Percentiles rank a stretch among this genome's conserved stretches.
Evolutionary conservation across 1,139 yeast species (phyloP).

Genomic region (Lodderomyces pseudojiufengensis): DNA sequence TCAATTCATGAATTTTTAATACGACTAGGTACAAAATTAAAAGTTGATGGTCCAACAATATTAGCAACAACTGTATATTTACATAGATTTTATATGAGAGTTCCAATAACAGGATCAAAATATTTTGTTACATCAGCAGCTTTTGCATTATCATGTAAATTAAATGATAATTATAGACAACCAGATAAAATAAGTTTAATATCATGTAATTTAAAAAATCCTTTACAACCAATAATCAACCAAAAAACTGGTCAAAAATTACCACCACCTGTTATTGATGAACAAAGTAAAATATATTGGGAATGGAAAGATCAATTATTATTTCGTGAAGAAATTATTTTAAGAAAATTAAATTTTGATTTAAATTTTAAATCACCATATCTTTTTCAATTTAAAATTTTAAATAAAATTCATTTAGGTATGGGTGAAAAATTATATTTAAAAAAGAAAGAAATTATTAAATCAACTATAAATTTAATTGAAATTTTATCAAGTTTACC

Average conservation of each 20-base stretch:
- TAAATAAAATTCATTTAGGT: constrained; percentile 8
- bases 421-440: constrained; percentile 16
- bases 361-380: constrained; percentile 40
- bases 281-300: constrained; percentile 43
- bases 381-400: constrained; percentile 26
- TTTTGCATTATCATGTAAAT: constrained; percentile 40
- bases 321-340: constrained; percentile 42
- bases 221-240: constrained; percentile 17
- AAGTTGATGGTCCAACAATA: constrained; percentile 43
- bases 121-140: constrained; percentile 48
- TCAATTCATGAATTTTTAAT: constrained; percentile 40
- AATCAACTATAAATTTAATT: constrained; percentile 32
- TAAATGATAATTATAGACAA: constrained; percentile 41
- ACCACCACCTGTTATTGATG: constrained; percentile 25
- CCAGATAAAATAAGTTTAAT: constrained; percentile 44
- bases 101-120: constrained; percentile 43
- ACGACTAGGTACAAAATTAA: constrained; percentile 33
- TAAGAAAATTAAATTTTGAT: constrained; percentile 40
- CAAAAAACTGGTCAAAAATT: constrained; percentile 6
- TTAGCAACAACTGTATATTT: constrained; percentile 42
- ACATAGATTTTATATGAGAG: constrained; percentile 41
- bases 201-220: constrained; percentile 34
- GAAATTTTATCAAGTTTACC: constrained; percentile 45
- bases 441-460: constrained; percentile 30
- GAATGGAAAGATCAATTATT: constrained; percentile 46